Conservation (phyloP, 2,329 filamentous ascomycete species). For the Didymella exigua region DNA sequence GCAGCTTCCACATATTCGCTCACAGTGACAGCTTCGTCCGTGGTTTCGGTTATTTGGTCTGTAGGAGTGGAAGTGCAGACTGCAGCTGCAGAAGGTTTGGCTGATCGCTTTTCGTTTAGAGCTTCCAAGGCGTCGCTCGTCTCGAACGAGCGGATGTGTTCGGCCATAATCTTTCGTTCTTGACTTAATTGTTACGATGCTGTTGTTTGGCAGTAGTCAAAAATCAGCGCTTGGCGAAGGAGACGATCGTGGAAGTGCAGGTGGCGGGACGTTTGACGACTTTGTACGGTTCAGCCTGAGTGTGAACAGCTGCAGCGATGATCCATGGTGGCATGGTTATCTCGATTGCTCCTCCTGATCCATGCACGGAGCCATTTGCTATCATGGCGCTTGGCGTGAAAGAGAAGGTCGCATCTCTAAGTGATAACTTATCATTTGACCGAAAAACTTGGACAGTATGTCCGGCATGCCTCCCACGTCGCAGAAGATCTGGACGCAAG, state of each 20-base stretch:
- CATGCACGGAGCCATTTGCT: neutral
- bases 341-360: neutral
- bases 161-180: neutral
- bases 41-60: neutral
- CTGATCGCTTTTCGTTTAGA: conserved; percentile 1
- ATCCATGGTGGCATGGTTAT: neutral
- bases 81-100: conserved; percentile 3
- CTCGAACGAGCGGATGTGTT: conserved; percentile 2
- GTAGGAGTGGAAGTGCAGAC: neutral
- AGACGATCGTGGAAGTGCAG: neutral
- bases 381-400: conserved; percentile 9
- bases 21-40: neutral
- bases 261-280: neutral
- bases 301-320: neutral
- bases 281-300: neutral
- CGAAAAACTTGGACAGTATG: too few species aligned
- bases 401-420: conserved; percentile 6
- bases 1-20: conserved; percentile 8
- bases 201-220: neutral
- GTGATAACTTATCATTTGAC: conserved; percentile 1
- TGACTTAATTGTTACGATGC: neutral
- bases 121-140: conserved; percentile 1
- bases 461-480: too few species aligned
- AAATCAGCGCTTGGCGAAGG: neutral
- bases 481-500: too few species aligned